Evolutionary conservation across 352 stramenopile species (phyloP).

Genomic region (Globisporangium paroecandrum): DNA sequence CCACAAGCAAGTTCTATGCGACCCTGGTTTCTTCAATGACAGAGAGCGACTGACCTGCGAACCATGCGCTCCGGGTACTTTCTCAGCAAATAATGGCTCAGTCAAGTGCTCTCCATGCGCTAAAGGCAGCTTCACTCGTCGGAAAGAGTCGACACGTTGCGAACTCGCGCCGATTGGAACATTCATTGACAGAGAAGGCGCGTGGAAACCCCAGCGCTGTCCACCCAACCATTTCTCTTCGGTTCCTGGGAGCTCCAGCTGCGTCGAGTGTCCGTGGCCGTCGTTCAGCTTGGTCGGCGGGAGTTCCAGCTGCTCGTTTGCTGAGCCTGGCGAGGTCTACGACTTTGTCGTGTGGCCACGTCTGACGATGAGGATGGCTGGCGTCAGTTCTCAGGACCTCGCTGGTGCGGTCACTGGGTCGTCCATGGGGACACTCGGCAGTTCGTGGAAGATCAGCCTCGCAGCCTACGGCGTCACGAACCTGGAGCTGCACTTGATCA

Average conservation of each 20-base stretch:
- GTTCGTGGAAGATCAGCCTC: conserved; percentile 5
- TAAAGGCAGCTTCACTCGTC: conserved; percentile 2
- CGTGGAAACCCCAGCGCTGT: conserved; percentile 7
- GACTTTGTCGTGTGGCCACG: conserved; percentile 16
- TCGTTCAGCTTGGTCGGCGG: conserved; percentile 16
- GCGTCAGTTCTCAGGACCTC: conserved; percentile 4
- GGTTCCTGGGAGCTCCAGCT: not conserved
- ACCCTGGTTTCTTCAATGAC: conserved; percentile 8
- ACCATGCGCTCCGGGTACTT: conserved; percentile 4
- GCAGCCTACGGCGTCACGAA: conserved; percentile 9
- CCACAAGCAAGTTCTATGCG: not conserved
- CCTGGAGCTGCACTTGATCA: conserved; percentile 9
- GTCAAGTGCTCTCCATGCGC: conserved; percentile 2
- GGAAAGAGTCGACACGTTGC: conserved; percentile 1
- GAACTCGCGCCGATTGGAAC: conserved; percentile 4
- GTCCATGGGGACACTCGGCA: not conserved
- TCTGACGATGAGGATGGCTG: conserved; percentile 14
- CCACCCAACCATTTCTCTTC: conserved; percentile 10
- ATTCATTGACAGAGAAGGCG: conserved; percentile 3
- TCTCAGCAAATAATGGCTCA: conserved; percentile 1
- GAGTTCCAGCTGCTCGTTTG: not conserved
- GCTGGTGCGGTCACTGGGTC: not conserved
- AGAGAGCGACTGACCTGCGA: conserved; percentile 8
- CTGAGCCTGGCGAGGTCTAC: conserved; percentile 11
- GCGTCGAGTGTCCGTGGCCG: conserved; percentile 14